Percentiles rank a stretch among this genome's conserved stretches.
phyloP scores from a whole-genome alignment of 768 basidiomycete species.

The Cantharellus cinnabarinus region DNA sequence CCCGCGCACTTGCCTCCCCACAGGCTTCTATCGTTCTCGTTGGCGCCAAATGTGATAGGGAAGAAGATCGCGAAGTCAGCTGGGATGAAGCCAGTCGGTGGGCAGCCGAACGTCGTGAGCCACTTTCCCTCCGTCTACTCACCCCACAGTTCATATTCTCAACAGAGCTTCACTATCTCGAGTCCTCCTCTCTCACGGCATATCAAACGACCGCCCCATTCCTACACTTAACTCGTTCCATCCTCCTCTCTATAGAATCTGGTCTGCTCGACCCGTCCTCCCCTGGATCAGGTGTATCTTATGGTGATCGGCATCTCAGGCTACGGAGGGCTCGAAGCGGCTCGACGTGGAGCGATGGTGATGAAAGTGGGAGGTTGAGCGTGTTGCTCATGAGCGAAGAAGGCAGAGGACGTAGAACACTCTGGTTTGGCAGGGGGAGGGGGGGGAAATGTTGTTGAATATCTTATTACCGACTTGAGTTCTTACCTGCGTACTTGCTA shows the following conservation, averaged over 20 bases:
- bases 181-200: slow-evolving; percentile 78
- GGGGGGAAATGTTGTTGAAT: slow-evolving; percentile 5
- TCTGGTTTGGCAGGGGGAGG: background rate
- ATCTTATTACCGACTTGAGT: too few species aligned
- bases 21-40: slow-evolving; percentile 79
- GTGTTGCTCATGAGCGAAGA: background rate
- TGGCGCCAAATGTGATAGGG: slow-evolving; percentile 87
- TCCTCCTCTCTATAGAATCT: slow-evolving; percentile 77
- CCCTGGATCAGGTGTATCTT: slow-evolving; percentile 86
- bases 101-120: slow-evolving; percentile 75
- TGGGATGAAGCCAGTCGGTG: slow-evolving; percentile 88
- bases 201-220: slow-evolving; percentile 94
- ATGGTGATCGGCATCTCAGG: slow-evolving; percentile 54
- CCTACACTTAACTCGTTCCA: slow-evolving; percentile 60
- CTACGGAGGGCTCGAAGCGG: background rate
- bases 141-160: background rate
- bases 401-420: background rate
- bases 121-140: slow-evolving; percentile 9
- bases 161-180: slow-evolving; percentile 79
- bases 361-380: slow-evolving; percentile 27
- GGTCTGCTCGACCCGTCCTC: slow-evolving; percentile 84
- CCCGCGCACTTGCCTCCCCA: slow-evolving; percentile 77
- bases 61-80: slow-evolving; percentile 88
- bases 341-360: slow-evolving; percentile 42
- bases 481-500: too few species aligned